Conservation (phyloP, 441 rosid species). For the Corymbia citriodora region DNA sequence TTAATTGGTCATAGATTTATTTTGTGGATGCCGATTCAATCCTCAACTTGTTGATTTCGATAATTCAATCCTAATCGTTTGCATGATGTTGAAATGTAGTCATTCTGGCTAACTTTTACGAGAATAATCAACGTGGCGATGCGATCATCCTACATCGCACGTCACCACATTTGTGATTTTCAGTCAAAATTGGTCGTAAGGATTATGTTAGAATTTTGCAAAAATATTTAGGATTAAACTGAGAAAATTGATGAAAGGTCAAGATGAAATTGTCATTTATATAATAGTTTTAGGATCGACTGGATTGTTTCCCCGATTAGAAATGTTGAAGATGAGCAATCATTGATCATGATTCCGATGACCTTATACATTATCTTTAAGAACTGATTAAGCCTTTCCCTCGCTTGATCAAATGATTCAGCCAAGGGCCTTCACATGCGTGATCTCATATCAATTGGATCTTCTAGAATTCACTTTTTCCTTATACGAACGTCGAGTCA, state of each 20-base stretch:
- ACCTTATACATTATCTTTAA: neutral
- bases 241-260: neutral
- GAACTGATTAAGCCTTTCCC: neutral
- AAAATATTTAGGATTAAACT: rapidly evolving
- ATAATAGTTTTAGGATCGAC: neutral
- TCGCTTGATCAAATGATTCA: neutral
- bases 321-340: neutral
- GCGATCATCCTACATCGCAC: rapidly evolving
- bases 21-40: too few species aligned
- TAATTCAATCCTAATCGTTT: neutral
- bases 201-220: rapidly evolving
- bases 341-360: neutral
- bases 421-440: neutral
- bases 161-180: neutral
- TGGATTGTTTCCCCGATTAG: neutral
- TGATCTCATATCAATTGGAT: neutral
- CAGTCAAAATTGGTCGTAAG: rapidly evolving
- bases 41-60: too few species aligned
- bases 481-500: neutral
- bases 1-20: neutral
- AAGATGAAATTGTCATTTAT: rapidly evolving
- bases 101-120: rapidly evolving
- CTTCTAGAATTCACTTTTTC: neutral
- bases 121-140: rapidly evolving
- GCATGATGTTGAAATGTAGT: rapidly evolving